phyloP scores from a whole-genome alignment of 179 eudicot genomes.

The Gypsophila paniculata region DNA sequence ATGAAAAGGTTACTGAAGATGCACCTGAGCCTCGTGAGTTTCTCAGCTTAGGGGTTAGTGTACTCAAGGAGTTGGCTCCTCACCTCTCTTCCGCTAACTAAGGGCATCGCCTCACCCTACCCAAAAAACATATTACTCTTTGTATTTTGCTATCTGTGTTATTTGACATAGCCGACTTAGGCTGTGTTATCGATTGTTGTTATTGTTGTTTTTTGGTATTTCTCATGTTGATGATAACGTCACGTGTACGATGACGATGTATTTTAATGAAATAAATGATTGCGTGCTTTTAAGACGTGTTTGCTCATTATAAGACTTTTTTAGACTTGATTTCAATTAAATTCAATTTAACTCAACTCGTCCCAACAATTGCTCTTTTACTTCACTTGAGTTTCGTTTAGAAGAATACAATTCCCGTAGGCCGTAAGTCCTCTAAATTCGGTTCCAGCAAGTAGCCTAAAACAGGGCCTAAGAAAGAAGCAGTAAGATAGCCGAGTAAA shows the following conservation, averaged over 20 bases:
- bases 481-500: too few relatives aligned
- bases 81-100: neutral
- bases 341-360: too few relatives aligned
- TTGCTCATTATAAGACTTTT: too few relatives aligned
- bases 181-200: neutral
- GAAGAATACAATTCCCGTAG: too few relatives aligned
- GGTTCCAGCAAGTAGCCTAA: too few relatives aligned
- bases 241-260: neutral
- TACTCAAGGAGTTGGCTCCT: neutral
- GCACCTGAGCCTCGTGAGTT: constrained; percentile 15
- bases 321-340: too few relatives aligned
- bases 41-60: neutral
- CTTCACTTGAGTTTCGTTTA: too few relatives aligned
- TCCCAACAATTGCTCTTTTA: too few relatives aligned
- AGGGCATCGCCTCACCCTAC: neutral
- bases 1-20: constrained; percentile 17
- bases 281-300: neutral
- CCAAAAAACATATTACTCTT: neutral
- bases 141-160: neutral
- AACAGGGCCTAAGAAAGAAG: too few relatives aligned
- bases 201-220: neutral
- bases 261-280: neutral
- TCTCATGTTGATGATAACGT: neutral
- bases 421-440: too few relatives aligned
- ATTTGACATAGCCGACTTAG: too few relatives aligned